Evolutionary conservation across 2,329 filamentous ascomycete genomes (phyloP), one percentile per base, ranked within the genome.

Genomic region (Colletotrichum brevisporum): DNA sequence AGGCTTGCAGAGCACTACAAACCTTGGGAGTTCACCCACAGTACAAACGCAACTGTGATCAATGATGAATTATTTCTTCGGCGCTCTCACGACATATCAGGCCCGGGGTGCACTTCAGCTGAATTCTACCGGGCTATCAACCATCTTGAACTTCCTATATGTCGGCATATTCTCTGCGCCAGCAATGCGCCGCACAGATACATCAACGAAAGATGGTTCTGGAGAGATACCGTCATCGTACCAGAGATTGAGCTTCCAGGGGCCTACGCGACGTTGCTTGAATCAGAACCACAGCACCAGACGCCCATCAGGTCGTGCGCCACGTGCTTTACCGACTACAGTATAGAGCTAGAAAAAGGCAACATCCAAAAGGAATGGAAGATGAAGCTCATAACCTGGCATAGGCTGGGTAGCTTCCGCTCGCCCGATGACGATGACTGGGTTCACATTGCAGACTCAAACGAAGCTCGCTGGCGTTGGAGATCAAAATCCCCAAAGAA

Each of bases 391-490:
- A 4, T n/a, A 10, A 63, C 51, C 6, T 63, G 55, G 13, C 51
- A 63, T 4, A 56, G 41, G 1, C 41, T 63, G 0, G 60, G 60
- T 26, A 63, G 51, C 21, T 39, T 27, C 21, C 51, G 60, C 18
- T 39, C 51, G 9, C 24, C 27, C 0, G 5, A 51, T 24, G 45
- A 60, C 18, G 10, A 0, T 0, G 2, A 2, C n/a, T 60, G 57
- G 57, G 10, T 6, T 8, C 8, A 10, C 9, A 8, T 36, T 10
- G 10, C 31, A 36, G 10, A 6, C 9, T 36, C 31, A 10, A 8
- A 36, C 8, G 10, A 6, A 10, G 31, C 9, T 2, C 2, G 8
- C 31, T 21, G 21, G 21, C 21, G 21, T 21, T 21, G 21, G 31
- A 36, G 8, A 8, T 36, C 31, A 36, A 36, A 10, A 10, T 36